Evolutionary conservation across 2,329 filamentous ascomycete genomes (phyloP).

Genomic region (Diaporthe velutina): DNA sequence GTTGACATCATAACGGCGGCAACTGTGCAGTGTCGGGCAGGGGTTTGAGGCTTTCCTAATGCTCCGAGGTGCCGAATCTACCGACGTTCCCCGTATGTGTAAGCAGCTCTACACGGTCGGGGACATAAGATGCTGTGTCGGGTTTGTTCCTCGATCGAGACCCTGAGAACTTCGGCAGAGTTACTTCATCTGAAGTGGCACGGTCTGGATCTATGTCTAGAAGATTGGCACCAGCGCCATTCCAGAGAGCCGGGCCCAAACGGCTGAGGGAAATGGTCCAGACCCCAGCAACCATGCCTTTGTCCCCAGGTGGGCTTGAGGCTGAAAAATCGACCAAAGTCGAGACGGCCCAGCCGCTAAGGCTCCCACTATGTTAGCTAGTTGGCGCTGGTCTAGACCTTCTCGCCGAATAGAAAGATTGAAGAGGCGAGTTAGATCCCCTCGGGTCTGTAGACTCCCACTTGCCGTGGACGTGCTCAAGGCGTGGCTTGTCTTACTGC

Average conservation of each 20-base stretch:
- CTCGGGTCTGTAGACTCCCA: background rate
- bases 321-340: conserved; percentile 8
- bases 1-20: no score
- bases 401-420: background rate
- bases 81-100: background rate
- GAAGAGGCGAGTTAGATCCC: background rate
- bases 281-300: background rate
- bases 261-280: background rate
- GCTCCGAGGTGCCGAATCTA: background rate
- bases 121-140: background rate
- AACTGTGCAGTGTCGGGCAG: background rate
- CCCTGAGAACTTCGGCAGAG: background rate
- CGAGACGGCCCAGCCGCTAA: conserved; percentile 25
- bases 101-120: no score
- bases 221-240: background rate
- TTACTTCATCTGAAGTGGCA: conserved; percentile 12
- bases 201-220: conserved; percentile 4
- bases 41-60: background rate
- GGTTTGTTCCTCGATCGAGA: background rate
- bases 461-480: conserved; percentile 8
- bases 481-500: conserved; percentile 11
- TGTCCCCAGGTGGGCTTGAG: conserved; percentile 1
- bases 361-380: conserved; percentile 1
- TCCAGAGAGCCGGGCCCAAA: conserved; percentile 8
- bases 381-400: background rate